Evolutionary conservation across 2,329 filamentous ascomycete genomes (phyloP), one percentile per base, ranked within the genome.

Genomic region (Lithohypha guttulata): DNA sequence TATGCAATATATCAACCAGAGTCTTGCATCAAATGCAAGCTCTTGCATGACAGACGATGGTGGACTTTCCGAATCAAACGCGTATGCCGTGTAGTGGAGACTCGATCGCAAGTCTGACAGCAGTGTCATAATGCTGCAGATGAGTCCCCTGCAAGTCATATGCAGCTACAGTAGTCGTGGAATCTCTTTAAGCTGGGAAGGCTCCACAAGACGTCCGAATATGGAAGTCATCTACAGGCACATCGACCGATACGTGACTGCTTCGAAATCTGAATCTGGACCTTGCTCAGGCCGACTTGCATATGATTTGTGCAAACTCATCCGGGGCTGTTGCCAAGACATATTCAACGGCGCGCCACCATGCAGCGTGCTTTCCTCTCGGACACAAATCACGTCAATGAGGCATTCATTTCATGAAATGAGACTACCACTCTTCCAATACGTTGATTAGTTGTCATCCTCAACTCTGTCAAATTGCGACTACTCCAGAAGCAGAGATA

Each of bases 341-440:
- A 23, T 2, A 21, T 11, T 18, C 10, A 22, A 14, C 10, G 5
- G 11, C 15, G 31, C 35, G 35, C 35, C 35, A 31, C 35, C 26
- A 39, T 37, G 35, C 35, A 39, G 17, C 26, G 23, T 39, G 35
- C 26, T 39, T 11, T n/a, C n/a, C n/a, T n/a, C n/a, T n/a, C n/a
- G n/a, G n/a, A n/a, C n/a, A n/a, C n/a, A n/a, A n/a, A n/a, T n/a
- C n/a, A n/a, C n/a, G n/a, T n/a, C n/a, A n/a, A n/a, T n/a, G n/a
- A n/a, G n/a, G n/a, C n/a, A n/a, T n/a, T n/a, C n/a, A n/a, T n/a
- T n/a, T n/a, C n/a, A n/a, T n/a, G n/a, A n/a, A n/a, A n/a, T n/a
- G n/a, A n/a, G n/a, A n/a, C n/a, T n/a, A n/a, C n/a, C n/a, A n/a
- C n/a, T n/a, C n/a, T n/a, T n/a, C n/a, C n/a, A n/a, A n/a, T n/a